These are phyloP conservation scores for Incumbomyces lentus DNA, from an alignment of 2,329 filamentous ascomycete genomes.

Conservation along the genomic window DNA sequence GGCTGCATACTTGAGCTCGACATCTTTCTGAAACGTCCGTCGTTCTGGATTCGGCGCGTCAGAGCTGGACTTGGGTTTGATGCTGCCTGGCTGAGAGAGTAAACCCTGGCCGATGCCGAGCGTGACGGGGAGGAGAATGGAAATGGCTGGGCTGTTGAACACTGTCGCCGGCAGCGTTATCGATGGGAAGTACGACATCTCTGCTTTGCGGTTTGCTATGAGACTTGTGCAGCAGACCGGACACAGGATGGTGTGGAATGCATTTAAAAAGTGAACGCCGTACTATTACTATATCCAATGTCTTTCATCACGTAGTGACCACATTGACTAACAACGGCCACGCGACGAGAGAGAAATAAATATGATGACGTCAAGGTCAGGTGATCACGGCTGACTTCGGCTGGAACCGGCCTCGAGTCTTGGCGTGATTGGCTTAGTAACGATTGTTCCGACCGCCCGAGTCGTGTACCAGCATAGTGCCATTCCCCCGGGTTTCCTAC, in stretches of 20 bases:
- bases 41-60: constrained; percentile 13
- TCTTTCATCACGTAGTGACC: no score
- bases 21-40: constrained; percentile 20
- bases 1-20: constrained; percentile 28
- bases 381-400: no score
- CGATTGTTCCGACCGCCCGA: no score
- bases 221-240: no score
- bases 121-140: constrained; percentile 64
- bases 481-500: no score
- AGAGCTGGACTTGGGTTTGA: constrained; percentile 15
- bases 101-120: constrained; percentile 66
- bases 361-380: neutral
- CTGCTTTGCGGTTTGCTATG: no score
- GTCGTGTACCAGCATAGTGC: no score
- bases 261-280: neutral
- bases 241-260: neutral
- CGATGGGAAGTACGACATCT: constrained; percentile 69
- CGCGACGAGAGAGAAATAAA: neutral
- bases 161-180: constrained; percentile 62
- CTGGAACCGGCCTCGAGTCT: no score
- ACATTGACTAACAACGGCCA: no score
- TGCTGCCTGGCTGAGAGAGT: constrained; percentile 43
- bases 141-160: constrained; percentile 61
- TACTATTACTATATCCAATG: no score
- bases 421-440: no score